phyloP scores from a whole-genome alignment of 2,329 filamentous ascomycete species.

The Biscogniauxia sp. region DNA sequence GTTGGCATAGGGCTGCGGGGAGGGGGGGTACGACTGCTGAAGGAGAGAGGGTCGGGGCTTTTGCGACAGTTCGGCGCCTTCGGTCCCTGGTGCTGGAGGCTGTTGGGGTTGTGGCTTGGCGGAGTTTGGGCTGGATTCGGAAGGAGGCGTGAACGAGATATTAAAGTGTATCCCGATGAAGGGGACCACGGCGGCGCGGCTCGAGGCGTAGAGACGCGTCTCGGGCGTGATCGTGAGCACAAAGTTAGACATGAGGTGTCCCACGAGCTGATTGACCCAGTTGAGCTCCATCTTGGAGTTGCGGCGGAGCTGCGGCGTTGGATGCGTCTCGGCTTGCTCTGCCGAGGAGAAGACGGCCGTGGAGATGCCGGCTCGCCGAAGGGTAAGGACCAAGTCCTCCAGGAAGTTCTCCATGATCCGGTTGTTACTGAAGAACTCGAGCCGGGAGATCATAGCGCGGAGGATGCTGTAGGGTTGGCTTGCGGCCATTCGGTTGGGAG shows the following conservation, averaged over 20 bases:
- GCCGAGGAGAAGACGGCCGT: constrained; percentile 42
- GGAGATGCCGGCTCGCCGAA: constrained; percentile 46
- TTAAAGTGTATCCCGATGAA: constrained; percentile 20
- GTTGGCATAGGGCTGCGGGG: constrained; percentile 43
- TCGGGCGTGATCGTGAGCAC: constrained; percentile 46
- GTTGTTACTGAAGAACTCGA: constrained; percentile 43
- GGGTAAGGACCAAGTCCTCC: constrained; percentile 40
- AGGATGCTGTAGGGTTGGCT: constrained; percentile 49
- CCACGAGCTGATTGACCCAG: constrained; percentile 44
- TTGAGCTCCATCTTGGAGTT: constrained; percentile 40
- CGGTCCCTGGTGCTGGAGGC: constrained; percentile 20
- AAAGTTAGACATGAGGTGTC: constrained; percentile 40
- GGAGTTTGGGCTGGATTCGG: not conserved
- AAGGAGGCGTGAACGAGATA: constrained; percentile 32
- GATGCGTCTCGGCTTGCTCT: constrained; percentile 37
- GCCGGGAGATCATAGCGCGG: constrained; percentile 49
- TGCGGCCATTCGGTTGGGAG: constrained; percentile 36
- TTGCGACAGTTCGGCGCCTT: constrained; percentile 17
- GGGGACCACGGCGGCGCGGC: constrained; percentile 13
- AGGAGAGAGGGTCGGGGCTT: constrained; percentile 25
- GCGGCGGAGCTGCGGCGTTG: constrained; percentile 30
- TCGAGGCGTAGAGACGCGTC: constrained; percentile 24
- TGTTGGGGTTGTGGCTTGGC: constrained; percentile 5
- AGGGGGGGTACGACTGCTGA: constrained; percentile 41
- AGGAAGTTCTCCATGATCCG: constrained; percentile 41